Percentiles rank a stretch among this genome's conserved stretches.
These are phyloP conservation scores for Haplosporangium sp. DNA, from an alignment of 371 early-diverging fungal genomes.

Conservation along the genomic window DNA sequence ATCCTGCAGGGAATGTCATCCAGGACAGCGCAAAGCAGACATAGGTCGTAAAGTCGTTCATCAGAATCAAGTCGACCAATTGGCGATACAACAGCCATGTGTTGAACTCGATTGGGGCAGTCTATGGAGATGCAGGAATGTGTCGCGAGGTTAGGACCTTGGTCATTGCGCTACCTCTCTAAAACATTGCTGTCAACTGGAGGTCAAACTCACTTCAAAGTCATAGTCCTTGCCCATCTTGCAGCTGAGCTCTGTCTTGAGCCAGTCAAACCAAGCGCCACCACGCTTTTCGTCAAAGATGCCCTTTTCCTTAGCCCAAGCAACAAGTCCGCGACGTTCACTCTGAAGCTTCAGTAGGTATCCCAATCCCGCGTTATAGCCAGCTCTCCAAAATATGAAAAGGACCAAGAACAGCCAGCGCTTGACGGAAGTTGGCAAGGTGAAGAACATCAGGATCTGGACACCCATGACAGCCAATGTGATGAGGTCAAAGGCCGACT, in stretches of 20 bases:
- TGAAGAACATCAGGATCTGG: conserved; percentile 74
- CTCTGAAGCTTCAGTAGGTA: conserved; percentile 85
- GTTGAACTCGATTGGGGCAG: conserved; percentile 92
- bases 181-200: background rate
- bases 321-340: conserved; percentile 75
- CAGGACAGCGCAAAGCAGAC: conserved; percentile 84
- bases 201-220: conserved; percentile 67
- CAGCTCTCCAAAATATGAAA: conserved; percentile 88
- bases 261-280: conserved; percentile 64
- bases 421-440: conserved; percentile 62
- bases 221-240: conserved; percentile 90
- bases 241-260: conserved; percentile 75
- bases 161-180: background rate
- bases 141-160: background rate
- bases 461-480: conserved; percentile 75
- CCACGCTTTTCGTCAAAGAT: conserved; percentile 68
- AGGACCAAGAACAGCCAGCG: conserved; percentile 70
- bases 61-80: conserved; percentile 91
- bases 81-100: conserved; percentile 95
- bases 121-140: conserved; percentile 31
- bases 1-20: conserved; percentile 67
- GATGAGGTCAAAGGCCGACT: conserved; percentile 80
- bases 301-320: conserved; percentile 69
- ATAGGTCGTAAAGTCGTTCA: conserved; percentile 92
- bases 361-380: conserved; percentile 91